A percentile compares a stretch with the other conserved stretches of the same genome.
Conservation (phyloP, 1,284 basidiomycete species). For the Ceratobasidium sp. region DNA sequence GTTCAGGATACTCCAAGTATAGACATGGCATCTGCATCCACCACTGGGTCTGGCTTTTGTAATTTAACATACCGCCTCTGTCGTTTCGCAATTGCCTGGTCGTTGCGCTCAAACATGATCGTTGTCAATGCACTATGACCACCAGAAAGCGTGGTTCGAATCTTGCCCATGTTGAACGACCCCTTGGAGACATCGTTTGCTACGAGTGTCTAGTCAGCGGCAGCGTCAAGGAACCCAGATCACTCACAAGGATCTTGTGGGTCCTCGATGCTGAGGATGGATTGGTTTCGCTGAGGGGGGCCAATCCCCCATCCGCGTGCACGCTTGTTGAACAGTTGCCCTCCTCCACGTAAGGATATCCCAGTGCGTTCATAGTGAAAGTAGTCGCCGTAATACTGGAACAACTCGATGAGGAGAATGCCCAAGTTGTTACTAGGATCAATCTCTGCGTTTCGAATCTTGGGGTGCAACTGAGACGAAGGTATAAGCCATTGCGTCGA, state of each 20-base stretch:
- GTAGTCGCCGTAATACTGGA: slow-evolving; percentile 91
- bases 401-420: slow-evolving; percentile 92
- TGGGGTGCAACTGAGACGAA: slow-evolving; percentile 79
- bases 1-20: slow-evolving; percentile 80
- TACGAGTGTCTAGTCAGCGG: slow-evolving; percentile 46
- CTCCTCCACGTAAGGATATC: slow-evolving; percentile 85
- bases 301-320: slow-evolving; percentile 70
- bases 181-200: slow-evolving; percentile 93
- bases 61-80: slow-evolving; percentile 54
- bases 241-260: slow-evolving; percentile 86
- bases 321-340: slow-evolving; percentile 82
- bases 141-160: slow-evolving; percentile 83
- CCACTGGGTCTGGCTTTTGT: slow-evolving; percentile 46
- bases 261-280: slow-evolving; percentile 87
- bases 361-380: slow-evolving; percentile 94
- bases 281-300: slow-evolving; percentile 55
- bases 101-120: slow-evolving; percentile 64
- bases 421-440: slow-evolving; percentile 88
- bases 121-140: slow-evolving; percentile 85
- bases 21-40: slow-evolving; percentile 71
- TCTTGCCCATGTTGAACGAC: slow-evolving; percentile 83
- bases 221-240: slow-evolving; percentile 20
- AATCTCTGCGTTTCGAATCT: slow-evolving; percentile 87
- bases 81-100: slow-evolving; percentile 62
- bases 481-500: not conserved